These are phyloP conservation scores for Cryomyces minteri DNA, from an alignment of 495 filamentous ascomycete genomes.

Conservation along the genomic window DNA sequence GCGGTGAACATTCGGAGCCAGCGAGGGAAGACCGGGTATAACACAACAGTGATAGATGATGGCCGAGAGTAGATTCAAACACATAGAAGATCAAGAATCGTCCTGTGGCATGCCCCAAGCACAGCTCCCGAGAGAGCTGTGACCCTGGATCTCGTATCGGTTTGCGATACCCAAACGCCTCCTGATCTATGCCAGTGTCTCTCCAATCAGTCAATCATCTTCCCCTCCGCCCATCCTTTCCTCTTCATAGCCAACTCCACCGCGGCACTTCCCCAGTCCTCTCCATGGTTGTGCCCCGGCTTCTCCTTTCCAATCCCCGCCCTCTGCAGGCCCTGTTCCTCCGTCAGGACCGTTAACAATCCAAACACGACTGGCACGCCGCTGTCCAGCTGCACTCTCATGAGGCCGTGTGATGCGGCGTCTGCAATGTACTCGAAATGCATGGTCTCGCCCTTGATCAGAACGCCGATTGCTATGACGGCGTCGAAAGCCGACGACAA, in stretches of 20 bases:
- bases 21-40: too few relatives aligned
- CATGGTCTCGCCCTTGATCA: slow-evolving; percentile 97
- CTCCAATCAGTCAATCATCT: slow-evolving; percentile 22
- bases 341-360: slow-evolving; percentile 70
- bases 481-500: slow-evolving; percentile 63
- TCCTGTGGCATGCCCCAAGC: too few relatives aligned
- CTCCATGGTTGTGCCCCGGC: slow-evolving; percentile 20
- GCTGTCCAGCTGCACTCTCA: slow-evolving; percentile 80
- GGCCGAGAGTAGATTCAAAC: too few relatives aligned
- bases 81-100: too few relatives aligned
- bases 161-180: too few relatives aligned
- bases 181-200: too few relatives aligned
- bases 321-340: slow-evolving; percentile 70
- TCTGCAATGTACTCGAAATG: slow-evolving; percentile 98
- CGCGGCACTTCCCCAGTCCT: slow-evolving; percentile 34
- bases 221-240: slow-evolving; percentile 47
- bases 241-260: slow-evolving; percentile 59
- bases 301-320: slow-evolving; percentile 44
- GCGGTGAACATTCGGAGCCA: too few relatives aligned
- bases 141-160: too few relatives aligned
- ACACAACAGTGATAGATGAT: too few relatives aligned
- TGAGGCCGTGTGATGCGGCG: slow-evolving; percentile 72
- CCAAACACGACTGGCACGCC: slow-evolving; percentile 86
- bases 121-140: too few relatives aligned
- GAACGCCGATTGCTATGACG: slow-evolving; percentile 82